Conservation (phyloP, 1,139 yeast species). For the Yarrowia galli region DNA sequence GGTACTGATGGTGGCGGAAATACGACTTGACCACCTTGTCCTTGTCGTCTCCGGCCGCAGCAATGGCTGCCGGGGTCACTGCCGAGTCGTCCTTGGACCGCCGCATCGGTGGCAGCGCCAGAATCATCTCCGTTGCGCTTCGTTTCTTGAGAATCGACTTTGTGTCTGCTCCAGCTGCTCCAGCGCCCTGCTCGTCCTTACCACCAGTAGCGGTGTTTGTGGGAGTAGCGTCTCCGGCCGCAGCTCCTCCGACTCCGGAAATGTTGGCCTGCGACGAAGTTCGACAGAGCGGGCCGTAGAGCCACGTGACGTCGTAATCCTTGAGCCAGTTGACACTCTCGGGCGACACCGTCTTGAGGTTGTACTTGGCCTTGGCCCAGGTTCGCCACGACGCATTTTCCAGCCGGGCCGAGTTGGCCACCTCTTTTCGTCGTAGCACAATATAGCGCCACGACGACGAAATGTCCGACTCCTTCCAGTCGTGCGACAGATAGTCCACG, state of each 20-base stretch:
- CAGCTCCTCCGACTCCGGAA: slow-evolving; percentile 43
- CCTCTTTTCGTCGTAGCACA: slow-evolving; percentile 72
- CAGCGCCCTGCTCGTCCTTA: slow-evolving; percentile 41
- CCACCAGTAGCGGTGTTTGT: slow-evolving; percentile 22
- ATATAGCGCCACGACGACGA: slow-evolving; percentile 96
- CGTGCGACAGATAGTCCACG: slow-evolving; percentile 92
- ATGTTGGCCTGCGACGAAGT: slow-evolving; percentile 41
- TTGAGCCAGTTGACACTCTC: slow-evolving; percentile 82
- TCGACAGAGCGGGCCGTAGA: slow-evolving; percentile 74
- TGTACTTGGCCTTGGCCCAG: slow-evolving; percentile 81
- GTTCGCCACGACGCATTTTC: slow-evolving; percentile 90
- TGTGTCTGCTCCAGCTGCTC: slow-evolving; percentile 51
- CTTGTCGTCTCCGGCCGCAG: slow-evolving; percentile 40
- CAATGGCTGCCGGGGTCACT: slow-evolving; percentile 35
- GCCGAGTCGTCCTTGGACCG: slow-evolving; percentile 38
- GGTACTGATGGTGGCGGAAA: slow-evolving; percentile 52
- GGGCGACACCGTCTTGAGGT: slow-evolving; percentile 76
- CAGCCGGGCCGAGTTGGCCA: slow-evolving; percentile 66
- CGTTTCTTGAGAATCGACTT: slow-evolving; percentile 84
- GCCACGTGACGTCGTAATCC: slow-evolving; percentile 85
- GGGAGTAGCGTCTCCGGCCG: slow-evolving; percentile 37
- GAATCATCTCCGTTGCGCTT: slow-evolving; percentile 76
- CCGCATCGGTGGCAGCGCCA: slow-evolving; percentile 52
- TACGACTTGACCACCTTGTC: slow-evolving; percentile 45
- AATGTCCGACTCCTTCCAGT: slow-evolving; percentile 94